phyloP scores from a whole-genome alignment of 352 stramenopile genomes.

The Phytopythium helicoides region DNA sequence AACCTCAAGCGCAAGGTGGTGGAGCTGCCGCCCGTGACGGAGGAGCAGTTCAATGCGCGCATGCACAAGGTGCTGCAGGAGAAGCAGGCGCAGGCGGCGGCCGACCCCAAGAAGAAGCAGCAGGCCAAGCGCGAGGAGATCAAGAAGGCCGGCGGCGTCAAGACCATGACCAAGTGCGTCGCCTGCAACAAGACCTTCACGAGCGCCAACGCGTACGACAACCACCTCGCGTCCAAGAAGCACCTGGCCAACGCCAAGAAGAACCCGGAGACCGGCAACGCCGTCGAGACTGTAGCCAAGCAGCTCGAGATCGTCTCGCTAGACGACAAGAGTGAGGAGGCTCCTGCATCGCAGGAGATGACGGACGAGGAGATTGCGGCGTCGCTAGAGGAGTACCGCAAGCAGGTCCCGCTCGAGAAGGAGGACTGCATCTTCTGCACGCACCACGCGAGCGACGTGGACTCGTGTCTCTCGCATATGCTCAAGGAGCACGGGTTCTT shows the following conservation, averaged over 20 bases:
- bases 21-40: constrained; percentile 89
- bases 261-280: constrained; percentile 35
- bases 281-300: constrained; percentile 69
- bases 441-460: constrained; percentile 56
- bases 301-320: constrained; percentile 47
- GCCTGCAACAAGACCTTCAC: constrained; percentile 86
- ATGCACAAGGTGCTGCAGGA: constrained; percentile 73
- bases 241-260: constrained; percentile 82
- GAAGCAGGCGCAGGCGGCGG: constrained; percentile 48
- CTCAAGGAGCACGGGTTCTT: constrained; percentile 94
- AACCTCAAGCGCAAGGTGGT: constrained; percentile 97
- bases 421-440: constrained; percentile 86
- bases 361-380: constrained; percentile 56
- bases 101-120: constrained; percentile 77
- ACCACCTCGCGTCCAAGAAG: constrained; percentile 86
- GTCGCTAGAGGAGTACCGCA: constrained; percentile 78
- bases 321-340: constrained; percentile 17
- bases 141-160: constrained; percentile 58
- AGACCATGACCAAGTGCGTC: constrained; percentile 80
- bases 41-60: constrained; percentile 81
- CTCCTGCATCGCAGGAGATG: too few species aligned
- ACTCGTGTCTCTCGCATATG: constrained; percentile 89
- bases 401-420: constrained; percentile 66
- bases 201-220: constrained; percentile 76
- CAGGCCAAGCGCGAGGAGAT: constrained; percentile 63